Evolutionary conservation across 805 yeast genomes (phyloP).

Genomic region (Jamesozyma rosinii): DNA sequence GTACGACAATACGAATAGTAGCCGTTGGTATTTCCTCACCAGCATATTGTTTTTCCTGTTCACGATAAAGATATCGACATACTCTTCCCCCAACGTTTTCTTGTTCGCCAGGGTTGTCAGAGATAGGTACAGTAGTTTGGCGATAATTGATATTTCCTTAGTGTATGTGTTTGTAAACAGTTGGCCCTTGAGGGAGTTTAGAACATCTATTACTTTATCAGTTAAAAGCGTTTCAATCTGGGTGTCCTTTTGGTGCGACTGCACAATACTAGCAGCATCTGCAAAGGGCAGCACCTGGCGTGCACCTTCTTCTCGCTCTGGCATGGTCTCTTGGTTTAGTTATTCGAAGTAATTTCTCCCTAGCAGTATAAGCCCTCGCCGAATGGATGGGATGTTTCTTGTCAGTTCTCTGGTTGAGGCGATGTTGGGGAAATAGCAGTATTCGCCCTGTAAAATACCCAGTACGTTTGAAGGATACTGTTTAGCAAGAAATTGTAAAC

Average conservation of each 20-base stretch:
- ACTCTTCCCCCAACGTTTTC: conserved; percentile 88
- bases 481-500: no score
- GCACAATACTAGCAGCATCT: conserved; percentile 80
- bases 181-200: conserved; percentile 49
- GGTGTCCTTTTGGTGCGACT: conserved; percentile 85
- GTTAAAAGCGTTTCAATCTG: conserved; percentile 53
- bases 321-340: no score
- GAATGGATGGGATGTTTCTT: no score
- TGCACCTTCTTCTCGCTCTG: no score
- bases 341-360: no score
- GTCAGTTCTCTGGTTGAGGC: no score
- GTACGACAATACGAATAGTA: conserved; percentile 52
- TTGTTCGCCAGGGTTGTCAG: conserved; percentile 70
- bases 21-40: conserved; percentile 38
- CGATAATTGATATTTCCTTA: conserved; percentile 48
- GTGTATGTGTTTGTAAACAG: conserved; percentile 56
- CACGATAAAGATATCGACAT: conserved; percentile 71
- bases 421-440: no score
- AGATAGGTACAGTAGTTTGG: conserved; percentile 55
- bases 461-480: no score
- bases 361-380: no score
- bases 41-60: conserved; percentile 41
- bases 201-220: conserved; percentile 45
- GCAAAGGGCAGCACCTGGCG: conserved; percentile 53
- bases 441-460: no score